A percentile compares a stretch with the other conserved stretches of the same genome.
These are phyloP conservation scores for Naganishia friedmannii DNA, from an alignment of 768 basidiomycete species.

Conservation along the genomic window DNA sequence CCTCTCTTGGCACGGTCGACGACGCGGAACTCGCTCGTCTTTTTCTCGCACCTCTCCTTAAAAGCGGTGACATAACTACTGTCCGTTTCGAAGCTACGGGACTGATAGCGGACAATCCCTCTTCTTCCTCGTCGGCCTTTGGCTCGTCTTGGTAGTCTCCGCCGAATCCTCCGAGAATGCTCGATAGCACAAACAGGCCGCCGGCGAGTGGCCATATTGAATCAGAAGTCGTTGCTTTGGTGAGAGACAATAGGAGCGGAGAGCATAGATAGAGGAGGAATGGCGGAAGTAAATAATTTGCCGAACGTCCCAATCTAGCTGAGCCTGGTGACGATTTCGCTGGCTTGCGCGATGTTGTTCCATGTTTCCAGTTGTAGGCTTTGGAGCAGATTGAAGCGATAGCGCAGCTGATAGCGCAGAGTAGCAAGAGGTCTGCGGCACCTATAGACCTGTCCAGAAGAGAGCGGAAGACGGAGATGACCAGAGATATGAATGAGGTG, in stretches of 20 bases:
- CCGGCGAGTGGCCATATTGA: constrained; percentile 96
- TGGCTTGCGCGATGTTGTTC: background rate
- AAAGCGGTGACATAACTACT: background rate
- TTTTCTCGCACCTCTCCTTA: constrained; percentile 3
- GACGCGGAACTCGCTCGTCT: background rate
- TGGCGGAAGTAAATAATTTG: constrained; percentile 71
- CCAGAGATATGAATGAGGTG: constrained; percentile 71
- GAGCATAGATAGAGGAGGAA: constrained; percentile 83
- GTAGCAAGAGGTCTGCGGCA: constrained; percentile 16
- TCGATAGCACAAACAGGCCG: constrained; percentile 60
- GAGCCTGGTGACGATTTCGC: background rate
- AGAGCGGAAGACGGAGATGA: constrained; percentile 71
- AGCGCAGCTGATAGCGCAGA: background rate
- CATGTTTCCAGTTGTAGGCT: background rate
- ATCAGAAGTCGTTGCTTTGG: constrained; percentile 91
- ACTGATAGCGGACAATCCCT: constrained; percentile 21
- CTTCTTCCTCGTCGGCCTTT: background rate
- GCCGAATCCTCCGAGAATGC: constrained; percentile 31
- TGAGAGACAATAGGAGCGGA: constrained; percentile 85
- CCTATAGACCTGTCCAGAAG: constrained; percentile 62
- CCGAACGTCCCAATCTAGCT: constrained; percentile 1
- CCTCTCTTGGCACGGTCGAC: background rate
- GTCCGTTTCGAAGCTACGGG: constrained; percentile 28
- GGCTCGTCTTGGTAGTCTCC: constrained; percentile 24
- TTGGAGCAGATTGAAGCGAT: constrained; percentile 8